A percentile compares a stretch with the other conserved stretches of the same genome.
phyloP scores from a whole-genome alignment of 108 stramenopile species.

The Thalassiosira profunda region DNA sequence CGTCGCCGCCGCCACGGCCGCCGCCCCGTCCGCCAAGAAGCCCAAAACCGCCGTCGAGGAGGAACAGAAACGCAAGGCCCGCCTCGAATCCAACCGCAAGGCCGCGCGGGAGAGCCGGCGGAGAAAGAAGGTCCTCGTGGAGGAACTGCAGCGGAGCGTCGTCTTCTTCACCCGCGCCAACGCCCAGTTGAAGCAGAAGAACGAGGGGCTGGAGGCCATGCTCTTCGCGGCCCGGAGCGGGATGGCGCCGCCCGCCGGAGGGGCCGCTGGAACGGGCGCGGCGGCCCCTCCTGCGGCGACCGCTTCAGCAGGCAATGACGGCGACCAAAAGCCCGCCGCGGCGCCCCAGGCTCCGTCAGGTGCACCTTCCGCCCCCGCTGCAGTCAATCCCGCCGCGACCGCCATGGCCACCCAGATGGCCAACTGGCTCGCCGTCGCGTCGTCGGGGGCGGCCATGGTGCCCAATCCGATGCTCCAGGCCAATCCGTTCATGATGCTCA shows the following conservation, averaged over 20 bases:
- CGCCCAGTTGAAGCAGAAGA: constrained; percentile 24
- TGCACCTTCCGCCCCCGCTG: background rate
- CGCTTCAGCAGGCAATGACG: constrained; percentile 1
- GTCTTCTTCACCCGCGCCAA: constrained; percentile 16
- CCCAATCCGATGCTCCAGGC: constrained; percentile 5
- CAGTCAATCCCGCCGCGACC: too few relatives aligned
- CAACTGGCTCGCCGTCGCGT: too few relatives aligned
- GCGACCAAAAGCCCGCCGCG: background rate
- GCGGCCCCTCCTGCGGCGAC: background rate
- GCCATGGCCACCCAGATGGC: too few relatives aligned
- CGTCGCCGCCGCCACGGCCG: background rate
- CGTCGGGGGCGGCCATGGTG: background rate
- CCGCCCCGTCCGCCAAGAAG: background rate
- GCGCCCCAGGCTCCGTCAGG: background rate
- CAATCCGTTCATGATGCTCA: constrained; percentile 5
- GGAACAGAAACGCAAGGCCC: background rate
- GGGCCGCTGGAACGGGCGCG: background rate
- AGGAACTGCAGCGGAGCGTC: constrained; percentile 1
- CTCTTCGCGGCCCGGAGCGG: constrained; percentile 17
- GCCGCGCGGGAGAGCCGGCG: background rate
- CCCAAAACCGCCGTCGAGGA: constrained; percentile 1
- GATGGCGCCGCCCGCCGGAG: constrained; percentile 5
- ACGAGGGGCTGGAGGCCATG: constrained; percentile 27
- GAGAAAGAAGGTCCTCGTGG: constrained; percentile 8
- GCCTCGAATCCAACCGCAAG: background rate